phyloP scores from a whole-genome alignment of 2,329 filamentous ascomycete species.

The Diaporthe velutina region DNA sequence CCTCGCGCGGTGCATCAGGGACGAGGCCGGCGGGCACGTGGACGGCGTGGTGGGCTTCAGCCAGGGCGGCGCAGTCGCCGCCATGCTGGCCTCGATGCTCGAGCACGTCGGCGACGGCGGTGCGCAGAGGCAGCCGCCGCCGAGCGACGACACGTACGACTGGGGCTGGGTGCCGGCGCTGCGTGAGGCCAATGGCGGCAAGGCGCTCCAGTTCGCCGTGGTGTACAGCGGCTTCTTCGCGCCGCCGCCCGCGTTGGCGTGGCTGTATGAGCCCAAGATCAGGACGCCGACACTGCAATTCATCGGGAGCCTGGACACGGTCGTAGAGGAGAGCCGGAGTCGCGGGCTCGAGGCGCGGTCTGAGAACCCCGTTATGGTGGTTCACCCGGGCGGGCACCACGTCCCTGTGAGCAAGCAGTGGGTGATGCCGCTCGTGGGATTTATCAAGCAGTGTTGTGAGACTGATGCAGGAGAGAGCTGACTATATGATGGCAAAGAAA shows the following conservation, averaged over 20 bases:
- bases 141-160: constrained; percentile 48
- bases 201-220: constrained; percentile 75
- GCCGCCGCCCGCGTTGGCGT: constrained; percentile 70
- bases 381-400: constrained; percentile 92
- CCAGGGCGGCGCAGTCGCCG: constrained; percentile 81
- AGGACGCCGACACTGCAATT: constrained; percentile 84
- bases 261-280: constrained; percentile 82
- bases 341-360: constrained; percentile 76
- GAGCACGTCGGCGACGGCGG: constrained; percentile 60
- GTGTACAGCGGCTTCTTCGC: constrained; percentile 84
- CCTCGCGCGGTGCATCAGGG: constrained; percentile 72
- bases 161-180: constrained; percentile 59
- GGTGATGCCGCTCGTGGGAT: constrained; percentile 74
- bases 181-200: constrained; percentile 61
- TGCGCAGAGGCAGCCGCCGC: constrained; percentile 49
- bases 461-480: constrained; percentile 31
- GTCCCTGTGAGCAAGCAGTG: constrained; percentile 87
- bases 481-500: background rate
- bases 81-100: constrained; percentile 78
- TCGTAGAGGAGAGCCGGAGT: constrained; percentile 84
- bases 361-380: constrained; percentile 64
- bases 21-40: constrained; percentile 75
- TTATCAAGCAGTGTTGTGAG: constrained; percentile 46
- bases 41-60: constrained; percentile 87
- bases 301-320: constrained; percentile 85